A percentile compares a stretch with the other conserved stretches of the same genome.
phyloP scores from a whole-genome alignment of 2,329 filamentous ascomycete species.

The Aureobasidium namibiae region DNA sequence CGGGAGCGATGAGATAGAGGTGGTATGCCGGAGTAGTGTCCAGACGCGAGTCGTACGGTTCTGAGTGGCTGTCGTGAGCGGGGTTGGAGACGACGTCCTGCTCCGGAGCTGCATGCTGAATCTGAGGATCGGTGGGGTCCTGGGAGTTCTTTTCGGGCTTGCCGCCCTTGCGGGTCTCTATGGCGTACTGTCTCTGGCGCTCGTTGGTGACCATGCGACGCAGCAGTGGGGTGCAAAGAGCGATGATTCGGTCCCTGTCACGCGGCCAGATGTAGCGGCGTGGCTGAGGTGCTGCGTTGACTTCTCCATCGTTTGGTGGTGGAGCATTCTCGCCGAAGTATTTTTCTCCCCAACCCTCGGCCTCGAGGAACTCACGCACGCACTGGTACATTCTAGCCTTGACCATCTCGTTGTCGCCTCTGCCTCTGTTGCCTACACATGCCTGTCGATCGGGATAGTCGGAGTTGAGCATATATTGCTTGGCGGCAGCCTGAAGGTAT shows the following conservation, averaged over 20 bases:
- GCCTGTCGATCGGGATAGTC: constrained; percentile 45
- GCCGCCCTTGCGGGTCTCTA: constrained; percentile 43
- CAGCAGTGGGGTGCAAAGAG: constrained; percentile 49
- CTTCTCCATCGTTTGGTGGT: constrained; percentile 17
- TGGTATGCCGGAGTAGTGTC: constrained; percentile 1
- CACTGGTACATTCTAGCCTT: constrained; percentile 50
- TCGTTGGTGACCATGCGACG: constrained; percentile 54
- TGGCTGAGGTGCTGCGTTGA: constrained; percentile 3
- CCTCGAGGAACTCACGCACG: constrained; percentile 45
- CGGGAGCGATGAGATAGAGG: neutral
- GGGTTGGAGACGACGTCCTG: neutral
- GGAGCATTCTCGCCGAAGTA: constrained; percentile 38
- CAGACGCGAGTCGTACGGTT: neutral
- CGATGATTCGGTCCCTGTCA: constrained; percentile 48
- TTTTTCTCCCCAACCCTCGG: constrained; percentile 26
- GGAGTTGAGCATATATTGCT: constrained; percentile 50
- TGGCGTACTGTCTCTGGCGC: constrained; percentile 49
- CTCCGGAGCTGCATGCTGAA: neutral
- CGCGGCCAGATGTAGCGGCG: constrained; percentile 45
- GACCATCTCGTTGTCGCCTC: constrained; percentile 45
- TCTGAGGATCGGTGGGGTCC: neutral
- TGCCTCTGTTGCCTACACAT: constrained; percentile 46
- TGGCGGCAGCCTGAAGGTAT: constrained; percentile 47
- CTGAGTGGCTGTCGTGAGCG: neutral
- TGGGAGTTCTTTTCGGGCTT: constrained; percentile 6